These are phyloP conservation scores for Aureobasidium sp. DNA, from an alignment of 2,329 filamentous ascomycete genomes.

Conservation along the genomic window DNA sequence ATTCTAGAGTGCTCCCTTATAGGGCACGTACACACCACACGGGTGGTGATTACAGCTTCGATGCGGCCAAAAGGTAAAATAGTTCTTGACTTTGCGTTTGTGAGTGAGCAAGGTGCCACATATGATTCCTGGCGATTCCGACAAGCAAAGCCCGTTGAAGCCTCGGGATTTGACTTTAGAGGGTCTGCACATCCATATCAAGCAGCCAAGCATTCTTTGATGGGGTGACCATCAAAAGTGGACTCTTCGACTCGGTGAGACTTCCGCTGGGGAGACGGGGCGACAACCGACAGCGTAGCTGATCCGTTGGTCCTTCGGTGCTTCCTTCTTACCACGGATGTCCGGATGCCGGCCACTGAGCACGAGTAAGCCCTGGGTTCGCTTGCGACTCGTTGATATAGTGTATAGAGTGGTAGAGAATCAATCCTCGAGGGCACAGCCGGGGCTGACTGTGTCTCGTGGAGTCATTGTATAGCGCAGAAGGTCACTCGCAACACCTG, in stretches of 20 bases:
- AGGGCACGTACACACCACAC: background rate
- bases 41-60: background rate
- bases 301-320: background rate
- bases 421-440: background rate
- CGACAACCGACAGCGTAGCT: background rate
- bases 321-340: background rate
- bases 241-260: background rate
- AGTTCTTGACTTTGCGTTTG: background rate
- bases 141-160: background rate
- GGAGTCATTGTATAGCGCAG: background rate
- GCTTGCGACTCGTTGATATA: background rate
- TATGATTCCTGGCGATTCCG: background rate
- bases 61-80: background rate
- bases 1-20: background rate
- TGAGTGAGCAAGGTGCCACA: background rate
- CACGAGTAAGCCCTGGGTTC: background rate
- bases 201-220: background rate
- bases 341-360: background rate
- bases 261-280: background rate
- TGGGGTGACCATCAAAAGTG: background rate
- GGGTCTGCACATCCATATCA: background rate
- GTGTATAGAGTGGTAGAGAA: background rate
- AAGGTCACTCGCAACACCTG: background rate
- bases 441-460: background rate
- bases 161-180: conserved; percentile 3